Conservation (phyloP, 2,329 filamentous ascomycete species). For the Pestalotiopsis sp. region DNA sequence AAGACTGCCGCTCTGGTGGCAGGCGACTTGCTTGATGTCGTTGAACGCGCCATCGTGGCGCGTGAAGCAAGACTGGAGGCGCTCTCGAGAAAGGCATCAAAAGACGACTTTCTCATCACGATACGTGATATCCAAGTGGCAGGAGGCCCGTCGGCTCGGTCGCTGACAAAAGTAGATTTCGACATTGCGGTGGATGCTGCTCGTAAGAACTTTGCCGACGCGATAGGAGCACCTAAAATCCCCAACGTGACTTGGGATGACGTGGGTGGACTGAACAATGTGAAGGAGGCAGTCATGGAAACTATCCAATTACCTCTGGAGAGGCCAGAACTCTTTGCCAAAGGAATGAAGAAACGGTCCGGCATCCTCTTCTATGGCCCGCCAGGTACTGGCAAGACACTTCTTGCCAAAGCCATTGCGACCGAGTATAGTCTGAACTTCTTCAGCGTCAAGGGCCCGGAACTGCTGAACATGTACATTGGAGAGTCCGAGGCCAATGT, state of each 20-base stretch:
- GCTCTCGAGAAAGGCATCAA: constrained; percentile 57
- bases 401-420: constrained; percentile 91
- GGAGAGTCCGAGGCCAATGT: constrained; percentile 94
- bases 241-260: constrained; percentile 97
- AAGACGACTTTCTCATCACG: constrained; percentile 51
- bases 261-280: constrained; percentile 88
- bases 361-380: constrained; percentile 92
- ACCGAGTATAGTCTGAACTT: constrained; percentile 95
- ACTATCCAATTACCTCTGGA: constrained; percentile 94
- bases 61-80: constrained; percentile 74
- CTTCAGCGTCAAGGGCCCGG: constrained; percentile 90
- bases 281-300: constrained; percentile 96
- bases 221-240: constrained; percentile 96
- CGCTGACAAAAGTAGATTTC: constrained; percentile 82
- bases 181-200: constrained; percentile 93
- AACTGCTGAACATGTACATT: constrained; percentile 95
- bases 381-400: constrained; percentile 87
- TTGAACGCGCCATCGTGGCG: constrained; percentile 84
- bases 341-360: constrained; percentile 97
- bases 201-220: constrained; percentile 96
- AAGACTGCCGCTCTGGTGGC: constrained; percentile 96
- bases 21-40: constrained; percentile 90
- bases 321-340: constrained; percentile 89
- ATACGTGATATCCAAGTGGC: constrained; percentile 85
- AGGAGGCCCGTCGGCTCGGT: constrained; percentile 77